A percentile compares a stretch with the other conserved stretches of the same genome.
These are phyloP conservation scores for Malus sylvestris DNA, from an alignment of 306 rosid genomes.

Conservation along the genomic window DNA sequence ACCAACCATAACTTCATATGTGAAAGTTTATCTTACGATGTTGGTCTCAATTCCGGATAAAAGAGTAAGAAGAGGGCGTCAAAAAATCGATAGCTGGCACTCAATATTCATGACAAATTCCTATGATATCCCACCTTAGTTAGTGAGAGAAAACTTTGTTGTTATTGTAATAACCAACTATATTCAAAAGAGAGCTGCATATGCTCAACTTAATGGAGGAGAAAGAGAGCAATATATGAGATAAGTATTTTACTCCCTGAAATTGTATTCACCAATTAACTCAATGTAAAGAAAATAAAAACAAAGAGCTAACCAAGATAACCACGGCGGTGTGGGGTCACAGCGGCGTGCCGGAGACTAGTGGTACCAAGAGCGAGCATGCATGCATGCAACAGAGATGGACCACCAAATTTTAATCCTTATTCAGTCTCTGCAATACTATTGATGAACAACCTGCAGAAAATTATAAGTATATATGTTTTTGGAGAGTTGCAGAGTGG, in stretches of 20 bases:
- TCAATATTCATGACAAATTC: too few species aligned
- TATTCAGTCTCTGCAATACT: not conserved
- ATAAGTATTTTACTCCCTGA: not conserved
- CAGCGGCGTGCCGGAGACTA: not conserved
- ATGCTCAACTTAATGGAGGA: too few species aligned
- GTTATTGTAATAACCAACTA: too few species aligned
- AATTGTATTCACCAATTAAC: not conserved
- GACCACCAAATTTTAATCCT: not conserved
- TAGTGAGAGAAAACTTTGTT: too few species aligned
- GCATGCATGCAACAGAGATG: not conserved
- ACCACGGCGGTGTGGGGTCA: not conserved
- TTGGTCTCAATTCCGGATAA: too few species aligned
- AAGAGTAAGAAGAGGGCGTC: too few species aligned
- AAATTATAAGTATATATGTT: too few species aligned
- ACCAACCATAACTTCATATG: too few species aligned
- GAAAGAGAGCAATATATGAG: not conserved
- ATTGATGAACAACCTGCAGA: not conserved
- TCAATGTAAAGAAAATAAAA: not conserved
- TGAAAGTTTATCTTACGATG: too few species aligned
- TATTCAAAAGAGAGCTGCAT: too few species aligned
- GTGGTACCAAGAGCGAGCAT: not conserved
- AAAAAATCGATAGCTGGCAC: too few species aligned
- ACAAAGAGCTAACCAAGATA: not conserved
- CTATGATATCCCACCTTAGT: too few species aligned
- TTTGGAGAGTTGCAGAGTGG: not conserved